phyloP scores from a whole-genome alignment of 768 basidiomycete species.

The Phanerochaete carnosa region DNA sequence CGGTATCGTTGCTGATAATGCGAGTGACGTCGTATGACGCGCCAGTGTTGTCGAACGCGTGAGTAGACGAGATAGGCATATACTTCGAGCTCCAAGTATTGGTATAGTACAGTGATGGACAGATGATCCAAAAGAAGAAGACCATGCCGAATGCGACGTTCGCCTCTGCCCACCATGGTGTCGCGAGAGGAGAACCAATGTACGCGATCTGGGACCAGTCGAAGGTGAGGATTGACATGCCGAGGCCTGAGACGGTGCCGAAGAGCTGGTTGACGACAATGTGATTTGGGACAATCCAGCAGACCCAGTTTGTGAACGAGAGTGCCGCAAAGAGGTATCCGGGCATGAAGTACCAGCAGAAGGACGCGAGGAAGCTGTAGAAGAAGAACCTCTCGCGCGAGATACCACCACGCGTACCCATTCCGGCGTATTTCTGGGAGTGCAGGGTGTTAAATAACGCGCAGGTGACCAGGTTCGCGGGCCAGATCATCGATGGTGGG shows the following conservation, averaged over 20 bases:
- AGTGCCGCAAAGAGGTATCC: slow-evolving; percentile 25
- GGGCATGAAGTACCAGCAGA: slow-evolving; percentile 32
- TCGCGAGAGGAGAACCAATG: slow-evolving; percentile 64
- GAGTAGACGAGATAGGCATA: slow-evolving; percentile 33
- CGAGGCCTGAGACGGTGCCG: slow-evolving; percentile 60
- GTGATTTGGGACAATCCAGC: slow-evolving; percentile 39
- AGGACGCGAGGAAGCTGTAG: slow-evolving; percentile 43
- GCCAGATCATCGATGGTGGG: slow-evolving; percentile 47
- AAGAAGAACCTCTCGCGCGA: slow-evolving; percentile 55
- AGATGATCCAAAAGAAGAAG: slow-evolving; percentile 45
- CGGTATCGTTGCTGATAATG: slow-evolving; percentile 34
- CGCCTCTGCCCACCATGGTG: slow-evolving; percentile 80
- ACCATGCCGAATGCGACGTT: slow-evolving; percentile 52
- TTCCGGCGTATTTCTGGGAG: slow-evolving; percentile 50
- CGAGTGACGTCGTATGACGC: slow-evolving; percentile 36
- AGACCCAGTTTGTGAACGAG: slow-evolving; percentile 49
- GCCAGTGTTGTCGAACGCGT: slow-evolving; percentile 43
- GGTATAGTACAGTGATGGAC: slow-evolving; percentile 36
- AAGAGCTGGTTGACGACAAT: slow-evolving; percentile 48
- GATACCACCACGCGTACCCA: slow-evolving; percentile 50
- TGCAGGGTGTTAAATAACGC: slow-evolving; percentile 73
- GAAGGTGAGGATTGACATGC: slow-evolving; percentile 70
- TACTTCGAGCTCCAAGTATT: slow-evolving; percentile 34
- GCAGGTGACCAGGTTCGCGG: slow-evolving; percentile 61
- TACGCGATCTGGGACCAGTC: slow-evolving; percentile 72